phyloP scores from a whole-genome alignment of 2,329 filamentous ascomycete genomes.

The Onygenales sp. region DNA sequence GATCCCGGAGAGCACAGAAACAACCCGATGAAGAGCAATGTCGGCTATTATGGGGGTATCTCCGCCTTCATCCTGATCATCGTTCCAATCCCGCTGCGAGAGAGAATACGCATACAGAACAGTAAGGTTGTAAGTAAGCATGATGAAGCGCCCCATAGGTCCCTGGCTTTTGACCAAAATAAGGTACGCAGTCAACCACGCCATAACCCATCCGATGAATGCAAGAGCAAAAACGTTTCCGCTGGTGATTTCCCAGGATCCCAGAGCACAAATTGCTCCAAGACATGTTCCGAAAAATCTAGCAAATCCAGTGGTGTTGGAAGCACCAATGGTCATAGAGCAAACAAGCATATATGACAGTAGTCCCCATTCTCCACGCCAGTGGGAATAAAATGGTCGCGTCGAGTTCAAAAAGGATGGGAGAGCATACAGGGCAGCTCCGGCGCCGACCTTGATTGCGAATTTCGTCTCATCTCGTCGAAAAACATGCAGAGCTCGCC shows the following conservation, averaged over 20 bases:
- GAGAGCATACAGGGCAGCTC: slow-evolving; percentile 79
- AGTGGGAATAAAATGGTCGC: slow-evolving; percentile 70
- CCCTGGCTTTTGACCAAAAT: slow-evolving; percentile 77
- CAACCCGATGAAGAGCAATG: slow-evolving; percentile 78
- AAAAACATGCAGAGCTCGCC: slow-evolving; percentile 47
- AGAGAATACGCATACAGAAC: slow-evolving; percentile 91
- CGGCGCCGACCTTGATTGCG: slow-evolving; percentile 85
- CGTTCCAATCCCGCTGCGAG: slow-evolving; percentile 65
- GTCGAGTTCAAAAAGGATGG: slow-evolving; percentile 76
- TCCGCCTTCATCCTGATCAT: slow-evolving; percentile 80
- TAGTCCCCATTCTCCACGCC: slow-evolving; percentile 94
- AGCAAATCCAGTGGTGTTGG: slow-evolving; percentile 82
- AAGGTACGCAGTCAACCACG: slow-evolving; percentile 78
- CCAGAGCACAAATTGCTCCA: slow-evolving; percentile 64
- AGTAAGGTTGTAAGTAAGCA: slow-evolving; percentile 92
- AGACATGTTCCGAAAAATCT: slow-evolving; percentile 80
- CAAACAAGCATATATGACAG: slow-evolving; percentile 97
- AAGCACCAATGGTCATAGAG: slow-evolving; percentile 92
- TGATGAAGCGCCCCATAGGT: slow-evolving; percentile 83
- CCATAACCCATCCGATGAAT: slow-evolving; percentile 71
- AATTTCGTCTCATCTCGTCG: slow-evolving; percentile 62
- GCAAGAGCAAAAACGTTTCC: slow-evolving; percentile 69
- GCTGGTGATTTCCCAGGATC: slow-evolving; percentile 67
- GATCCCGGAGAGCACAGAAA: slow-evolving; percentile 76
- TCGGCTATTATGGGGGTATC: slow-evolving; percentile 73